Conservation (phyloP, 768 basidiomycete genomes). For the Xerocomellus amylosporus region DNA sequence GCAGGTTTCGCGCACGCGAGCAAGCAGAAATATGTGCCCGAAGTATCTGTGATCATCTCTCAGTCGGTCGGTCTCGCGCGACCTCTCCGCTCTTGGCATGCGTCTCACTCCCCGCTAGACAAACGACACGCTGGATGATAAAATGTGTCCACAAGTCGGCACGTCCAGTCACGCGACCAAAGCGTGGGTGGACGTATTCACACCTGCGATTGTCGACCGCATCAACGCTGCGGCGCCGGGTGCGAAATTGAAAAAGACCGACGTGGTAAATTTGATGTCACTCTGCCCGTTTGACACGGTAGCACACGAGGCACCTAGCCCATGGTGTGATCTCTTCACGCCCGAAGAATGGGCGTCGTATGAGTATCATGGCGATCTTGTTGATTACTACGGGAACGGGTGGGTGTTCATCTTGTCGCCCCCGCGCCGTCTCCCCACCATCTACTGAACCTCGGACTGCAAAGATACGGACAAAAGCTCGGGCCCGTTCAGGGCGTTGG, state of each 20-base stretch:
- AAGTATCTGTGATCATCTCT: constrained; percentile 52
- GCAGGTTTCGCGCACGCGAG: constrained; percentile 49
- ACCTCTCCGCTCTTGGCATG: background rate
- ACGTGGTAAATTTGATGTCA: constrained; percentile 59
- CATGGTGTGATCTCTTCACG: constrained; percentile 68
- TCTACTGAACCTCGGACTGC: background rate
- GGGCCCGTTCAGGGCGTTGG: constrained; percentile 81
- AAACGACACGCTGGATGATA: constrained; percentile 66
- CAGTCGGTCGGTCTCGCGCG: constrained; percentile 42
- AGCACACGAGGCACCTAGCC: constrained; percentile 45
- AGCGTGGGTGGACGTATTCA: constrained; percentile 53
- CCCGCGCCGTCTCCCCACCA: no score
- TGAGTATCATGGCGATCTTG: constrained; percentile 66
- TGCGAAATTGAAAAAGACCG: constrained; percentile 50
- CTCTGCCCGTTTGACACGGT: constrained; percentile 77
- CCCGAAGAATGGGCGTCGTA: constrained; percentile 56
- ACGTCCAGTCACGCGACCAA: constrained; percentile 40
- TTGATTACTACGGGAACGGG: constrained; percentile 76
- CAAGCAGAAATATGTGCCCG: constrained; percentile 40
- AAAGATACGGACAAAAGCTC: constrained; percentile 62
- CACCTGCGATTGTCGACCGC: constrained; percentile 49
- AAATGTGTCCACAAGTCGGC: constrained; percentile 57
- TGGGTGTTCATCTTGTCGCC: constrained; percentile 20
- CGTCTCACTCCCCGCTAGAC: constrained; percentile 25
- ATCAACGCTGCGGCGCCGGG: constrained; percentile 62